Conservation (phyloP, 345 rosid genomes). For the Kernera saxatilis region DNA sequence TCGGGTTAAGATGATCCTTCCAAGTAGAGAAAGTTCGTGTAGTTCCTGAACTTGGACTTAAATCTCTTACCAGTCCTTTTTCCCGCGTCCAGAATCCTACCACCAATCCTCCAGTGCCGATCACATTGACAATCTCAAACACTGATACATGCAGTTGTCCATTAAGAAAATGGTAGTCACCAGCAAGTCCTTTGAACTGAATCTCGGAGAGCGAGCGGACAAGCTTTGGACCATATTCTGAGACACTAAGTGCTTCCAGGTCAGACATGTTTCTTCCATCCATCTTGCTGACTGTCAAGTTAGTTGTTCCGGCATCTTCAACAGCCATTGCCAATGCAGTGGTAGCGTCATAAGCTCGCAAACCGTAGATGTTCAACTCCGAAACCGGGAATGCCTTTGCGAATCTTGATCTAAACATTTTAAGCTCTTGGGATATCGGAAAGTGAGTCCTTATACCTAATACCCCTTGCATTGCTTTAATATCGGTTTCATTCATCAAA, state of each 20-base stretch:
- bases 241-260: slow-evolving; percentile 35
- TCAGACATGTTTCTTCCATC: slow-evolving; percentile 20
- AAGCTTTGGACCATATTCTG: slow-evolving; percentile 36
- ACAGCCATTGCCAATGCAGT: slow-evolving; percentile 41
- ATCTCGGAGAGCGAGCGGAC: slow-evolving; percentile 24
- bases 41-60: too few species aligned
- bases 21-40: slow-evolving; percentile 14
- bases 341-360: slow-evolving; percentile 44
- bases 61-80: too few species aligned
- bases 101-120: slow-evolving; percentile 15
- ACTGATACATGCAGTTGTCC: slow-evolving; percentile 29
- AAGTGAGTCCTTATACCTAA: slow-evolving; percentile 34
- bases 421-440: slow-evolving; percentile 17
- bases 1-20: neutral
- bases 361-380: slow-evolving; percentile 29
- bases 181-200: slow-evolving; percentile 38
- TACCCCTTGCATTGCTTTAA: slow-evolving; percentile 39
- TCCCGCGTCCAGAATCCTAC: slow-evolving; percentile 46
- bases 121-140: slow-evolving; percentile 43
- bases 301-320: slow-evolving; percentile 27
- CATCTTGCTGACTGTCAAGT: slow-evolving; percentile 5
- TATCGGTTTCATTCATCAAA: neutral
- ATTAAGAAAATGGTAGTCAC: slow-evolving; percentile 28
- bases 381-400: slow-evolving; percentile 27
- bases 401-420: slow-evolving; percentile 26